Evolutionary conservation across 495 filamentous ascomycete genomes (phyloP).

Genomic region (Penicillium waksmanii): DNA sequence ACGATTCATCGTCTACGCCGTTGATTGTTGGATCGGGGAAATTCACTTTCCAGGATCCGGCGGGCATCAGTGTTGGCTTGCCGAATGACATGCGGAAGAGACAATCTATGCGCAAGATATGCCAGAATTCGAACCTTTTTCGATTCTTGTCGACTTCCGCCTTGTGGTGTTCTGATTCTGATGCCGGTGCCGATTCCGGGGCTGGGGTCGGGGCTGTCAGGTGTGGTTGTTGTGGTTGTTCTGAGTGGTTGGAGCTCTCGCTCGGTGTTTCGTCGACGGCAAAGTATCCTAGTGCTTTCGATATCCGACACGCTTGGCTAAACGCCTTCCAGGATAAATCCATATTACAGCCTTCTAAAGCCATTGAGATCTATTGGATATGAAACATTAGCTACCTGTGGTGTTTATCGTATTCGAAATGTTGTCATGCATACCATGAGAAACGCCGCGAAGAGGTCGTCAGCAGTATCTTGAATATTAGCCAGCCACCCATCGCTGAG

Average conservation of each 20-base stretch:
- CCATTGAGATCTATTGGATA: constrained; percentile 17
- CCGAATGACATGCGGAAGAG: constrained; percentile 26
- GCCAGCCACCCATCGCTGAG: constrained; percentile 15
- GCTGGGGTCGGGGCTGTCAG: background rate
- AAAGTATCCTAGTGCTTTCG: constrained; percentile 23
- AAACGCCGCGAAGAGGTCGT: background rate
- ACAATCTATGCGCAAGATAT: constrained; percentile 24
- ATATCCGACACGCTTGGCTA: constrained; percentile 14
- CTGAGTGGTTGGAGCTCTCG: background rate
- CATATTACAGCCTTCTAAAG: constrained; percentile 21
- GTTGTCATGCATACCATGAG: background rate
- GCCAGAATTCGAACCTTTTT: constrained; percentile 32
- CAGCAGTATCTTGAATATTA: constrained; percentile 12
- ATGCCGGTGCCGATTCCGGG: background rate
- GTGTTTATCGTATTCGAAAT: too few species aligned
- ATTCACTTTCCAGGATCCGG: constrained; percentile 27
- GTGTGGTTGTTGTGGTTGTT: background rate
- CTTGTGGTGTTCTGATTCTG: background rate
- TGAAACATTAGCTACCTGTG: too few species aligned
- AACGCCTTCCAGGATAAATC: constrained; percentile 22
- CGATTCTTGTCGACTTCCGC: constrained; percentile 21
- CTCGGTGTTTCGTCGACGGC: constrained; percentile 15
- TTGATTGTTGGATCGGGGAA: constrained; percentile 27
- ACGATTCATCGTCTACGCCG: constrained; percentile 19
- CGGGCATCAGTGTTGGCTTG: constrained; percentile 20